These are phyloP conservation scores for Lachancea lanzarotensis DNA, from an alignment of 805 yeast species.

Conservation along the genomic window DNA sequence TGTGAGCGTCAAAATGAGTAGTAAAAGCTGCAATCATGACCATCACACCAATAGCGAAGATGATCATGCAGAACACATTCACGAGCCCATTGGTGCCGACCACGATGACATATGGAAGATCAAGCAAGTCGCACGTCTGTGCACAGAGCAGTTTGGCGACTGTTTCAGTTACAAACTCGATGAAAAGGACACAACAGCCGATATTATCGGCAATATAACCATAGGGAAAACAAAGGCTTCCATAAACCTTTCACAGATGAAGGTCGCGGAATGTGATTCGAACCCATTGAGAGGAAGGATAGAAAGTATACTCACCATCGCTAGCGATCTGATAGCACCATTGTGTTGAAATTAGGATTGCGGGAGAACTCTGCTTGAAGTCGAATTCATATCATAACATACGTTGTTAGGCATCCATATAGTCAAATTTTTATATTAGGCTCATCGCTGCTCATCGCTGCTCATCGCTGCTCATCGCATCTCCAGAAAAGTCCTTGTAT, in stretches of 20 bases:
- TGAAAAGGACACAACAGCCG: conserved; percentile 29
- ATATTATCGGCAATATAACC: conserved; percentile 48
- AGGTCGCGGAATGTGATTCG: conserved; percentile 62
- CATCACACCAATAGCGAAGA: conserved; percentile 25
- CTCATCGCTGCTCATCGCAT: conserved; percentile 4
- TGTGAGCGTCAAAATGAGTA: conserved; percentile 84
- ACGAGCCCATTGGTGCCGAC: conserved; percentile 10
- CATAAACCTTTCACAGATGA: conserved; percentile 56
- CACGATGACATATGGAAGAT: conserved; percentile 34
- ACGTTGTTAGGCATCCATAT: neutral
- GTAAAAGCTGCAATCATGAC: conserved; percentile 47
- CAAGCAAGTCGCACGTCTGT: conserved; percentile 51
- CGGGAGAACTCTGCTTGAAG: too few species aligned
- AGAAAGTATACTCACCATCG: conserved; percentile 70
- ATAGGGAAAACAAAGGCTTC: conserved; percentile 73
- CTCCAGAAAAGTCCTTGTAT: neutral
- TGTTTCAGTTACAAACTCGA: conserved; percentile 38
- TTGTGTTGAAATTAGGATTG: conserved; percentile 39
- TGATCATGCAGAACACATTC: neutral
- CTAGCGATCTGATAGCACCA: conserved; percentile 79
- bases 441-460: conserved; percentile 15
- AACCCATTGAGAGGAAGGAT: conserved; percentile 76
- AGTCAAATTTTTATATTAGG: conserved; percentile 10
- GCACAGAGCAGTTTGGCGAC: conserved; percentile 86
- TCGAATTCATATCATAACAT: too few species aligned